A percentile compares a stretch with the other conserved stretches of the same genome.
These are phyloP conservation scores for Nemophila menziesii DNA, from an alignment of 257 asterid species.

Conservation along the genomic window DNA sequence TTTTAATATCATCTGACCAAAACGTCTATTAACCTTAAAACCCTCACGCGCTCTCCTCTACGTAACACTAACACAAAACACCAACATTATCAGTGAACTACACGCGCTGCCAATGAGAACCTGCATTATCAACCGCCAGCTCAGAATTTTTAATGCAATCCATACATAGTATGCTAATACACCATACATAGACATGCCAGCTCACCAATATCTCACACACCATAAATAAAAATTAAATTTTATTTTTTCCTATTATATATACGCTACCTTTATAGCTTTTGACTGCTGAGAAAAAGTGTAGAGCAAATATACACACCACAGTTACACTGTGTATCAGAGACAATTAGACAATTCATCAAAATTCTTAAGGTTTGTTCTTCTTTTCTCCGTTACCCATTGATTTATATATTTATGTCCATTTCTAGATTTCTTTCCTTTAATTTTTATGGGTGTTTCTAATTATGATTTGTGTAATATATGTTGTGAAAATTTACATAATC, in stretches of 20 bases:
- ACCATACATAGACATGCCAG: slow-evolving; percentile 24
- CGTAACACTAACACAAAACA: background rate
- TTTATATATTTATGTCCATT: no score
- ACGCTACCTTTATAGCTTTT: slow-evolving; percentile 13
- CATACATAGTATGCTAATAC: slow-evolving; percentile 9
- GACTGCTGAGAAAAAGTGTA: slow-evolving; percentile 28
- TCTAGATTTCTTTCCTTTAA: no score
- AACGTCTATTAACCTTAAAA: slow-evolving; percentile 13
- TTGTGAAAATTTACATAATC: no score
- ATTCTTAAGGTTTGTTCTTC: no score
- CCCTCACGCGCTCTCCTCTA: background rate
- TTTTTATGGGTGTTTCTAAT: no score
- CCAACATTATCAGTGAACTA: background rate
- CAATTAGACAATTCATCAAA: no score
- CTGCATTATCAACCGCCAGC: background rate
- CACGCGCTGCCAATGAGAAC: background rate
- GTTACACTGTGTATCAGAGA: background rate
- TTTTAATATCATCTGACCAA: slow-evolving; percentile 1
- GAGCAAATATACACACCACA: background rate
- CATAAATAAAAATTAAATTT: background rate
- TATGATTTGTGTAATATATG: no score
- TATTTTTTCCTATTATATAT: background rate
- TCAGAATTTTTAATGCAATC: slow-evolving; percentile 12
- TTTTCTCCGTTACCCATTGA: no score
- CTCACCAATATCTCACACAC: slow-evolving; percentile 15